Conservation (phyloP, 495 filamentous ascomycete genomes). For the Chaetomium tenue region DNA sequence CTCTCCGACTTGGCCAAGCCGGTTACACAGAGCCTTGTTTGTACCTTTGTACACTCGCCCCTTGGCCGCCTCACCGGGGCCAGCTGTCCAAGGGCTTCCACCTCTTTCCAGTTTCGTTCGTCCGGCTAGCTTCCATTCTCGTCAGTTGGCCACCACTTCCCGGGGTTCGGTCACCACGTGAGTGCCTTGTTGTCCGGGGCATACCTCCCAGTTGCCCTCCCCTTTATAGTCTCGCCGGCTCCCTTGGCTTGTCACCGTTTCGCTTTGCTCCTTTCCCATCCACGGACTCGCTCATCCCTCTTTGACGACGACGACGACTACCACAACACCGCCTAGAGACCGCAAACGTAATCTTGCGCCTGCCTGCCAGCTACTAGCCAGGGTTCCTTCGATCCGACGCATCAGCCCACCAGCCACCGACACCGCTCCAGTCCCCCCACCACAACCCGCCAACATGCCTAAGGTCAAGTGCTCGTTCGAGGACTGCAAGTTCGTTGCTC, state of each 20-base stretch:
- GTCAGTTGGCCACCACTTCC: slow-evolving; percentile 24
- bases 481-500: slow-evolving; percentile 79
- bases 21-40: neutral
- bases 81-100: slow-evolving; percentile 31
- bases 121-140: slow-evolving; percentile 15
- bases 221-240: slow-evolving; percentile 22
- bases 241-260: neutral
- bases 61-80: slow-evolving; percentile 11
- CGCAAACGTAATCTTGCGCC: neutral
- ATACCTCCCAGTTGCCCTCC: slow-evolving; percentile 22
- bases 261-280: slow-evolving; percentile 8
- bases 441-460: slow-evolving; percentile 50
- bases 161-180: slow-evolving; percentile 28
- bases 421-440: slow-evolving; percentile 7
- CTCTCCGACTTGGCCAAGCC: neutral
- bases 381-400: neutral
- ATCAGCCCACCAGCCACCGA: neutral
- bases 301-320: neutral
- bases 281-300: neutral
- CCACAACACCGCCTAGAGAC: slow-evolving; percentile 15
- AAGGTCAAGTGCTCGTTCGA: slow-evolving; percentile 84
- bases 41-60: slow-evolving; percentile 10
- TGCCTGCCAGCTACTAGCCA: neutral
- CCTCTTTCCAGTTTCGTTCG: slow-evolving; percentile 34
- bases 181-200: slow-evolving; percentile 19